Base-by-base conservation (phyloP, 768 basidiomycete species). In the Mrakia frigida region DNA sequence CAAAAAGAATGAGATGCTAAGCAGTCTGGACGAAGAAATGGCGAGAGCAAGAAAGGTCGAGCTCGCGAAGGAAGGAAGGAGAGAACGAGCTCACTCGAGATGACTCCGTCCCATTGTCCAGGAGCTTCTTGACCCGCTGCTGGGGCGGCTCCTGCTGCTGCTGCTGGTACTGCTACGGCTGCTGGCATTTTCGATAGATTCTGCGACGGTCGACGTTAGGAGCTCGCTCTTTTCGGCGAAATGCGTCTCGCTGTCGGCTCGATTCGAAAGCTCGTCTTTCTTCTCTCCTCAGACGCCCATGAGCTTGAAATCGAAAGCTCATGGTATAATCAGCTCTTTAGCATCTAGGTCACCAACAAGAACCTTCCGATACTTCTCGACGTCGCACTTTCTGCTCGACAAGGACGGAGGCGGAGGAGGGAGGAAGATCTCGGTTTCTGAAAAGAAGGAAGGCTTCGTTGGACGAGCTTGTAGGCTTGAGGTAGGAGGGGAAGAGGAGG, bases 391-490 rank as follows among this genome's bases (percentile, higher is more conserved):
- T 18, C 21, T 35, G 11, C 18, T 37, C 63, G 33, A 35, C 33
- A 35, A 65, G 33, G 21, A 31, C 3, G 18, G 21, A 41, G 65
- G n/a, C n/a, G n/a, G 35, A 23, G 35, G 37, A 18, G 39, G 23
- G 23, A 9, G 43, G 23, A 25, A 18, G n/a, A 65, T 60, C 73
- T 59, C 10, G 4, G 52, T 72, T 28, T 53, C 70, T 6, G 50
- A 52, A 16, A 18, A 46, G 46, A 37, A 53, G 50, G 70, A 53
- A 9, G 70, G 52, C 50, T 74, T 74, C 50, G 43, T 52, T 10
- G 73, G 61, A 3, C 41, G 73, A 21, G 73, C 73, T 31, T 43
- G 31, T 28, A 21, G 61, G 39, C 61, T 74, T 31, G n/a, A 41
- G 4, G 10, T 16, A 2, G 46, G 60, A 25, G 43, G 61, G 18